Percentiles rank a stretch among this genome's conserved stretches.
Conservation (phyloP, 371 early-diverging fungal genomes). For the Lichtheimia ramosa region DNA sequence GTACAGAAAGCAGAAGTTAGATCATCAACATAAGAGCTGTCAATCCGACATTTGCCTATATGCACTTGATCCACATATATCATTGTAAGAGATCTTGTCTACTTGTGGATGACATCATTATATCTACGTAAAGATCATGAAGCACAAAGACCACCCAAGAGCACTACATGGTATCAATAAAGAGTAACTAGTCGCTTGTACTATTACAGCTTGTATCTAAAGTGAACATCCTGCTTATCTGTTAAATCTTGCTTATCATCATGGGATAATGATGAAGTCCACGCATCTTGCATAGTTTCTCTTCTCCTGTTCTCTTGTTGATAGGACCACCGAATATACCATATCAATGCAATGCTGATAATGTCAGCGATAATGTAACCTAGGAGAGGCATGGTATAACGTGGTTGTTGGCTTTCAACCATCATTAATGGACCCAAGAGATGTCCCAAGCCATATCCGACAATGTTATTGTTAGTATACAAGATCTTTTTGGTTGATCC, state of each 20-base stretch:
- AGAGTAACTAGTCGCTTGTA: no score
- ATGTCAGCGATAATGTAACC: slow-evolving; percentile 27
- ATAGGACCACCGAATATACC: slow-evolving; percentile 11
- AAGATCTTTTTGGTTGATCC: slow-evolving; percentile 19
- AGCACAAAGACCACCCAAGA: no score
- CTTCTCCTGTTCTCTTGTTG: neutral
- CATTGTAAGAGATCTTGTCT: no score
- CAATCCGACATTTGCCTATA: no score
- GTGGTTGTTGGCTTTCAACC: slow-evolving; percentile 12
- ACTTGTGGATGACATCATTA: no score
- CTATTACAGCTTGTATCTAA: slow-evolving; percentile 29
- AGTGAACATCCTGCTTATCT: slow-evolving; percentile 35
- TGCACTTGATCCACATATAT: no score
- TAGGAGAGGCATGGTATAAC: slow-evolving; percentile 11
- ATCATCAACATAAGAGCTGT: no score
- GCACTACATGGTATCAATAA: no score
- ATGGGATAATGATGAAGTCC: neutral
- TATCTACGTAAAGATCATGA: no score
- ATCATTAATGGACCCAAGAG: slow-evolving; percentile 21
- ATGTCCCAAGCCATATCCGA: slow-evolving; percentile 10
- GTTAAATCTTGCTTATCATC: slow-evolving; percentile 26
- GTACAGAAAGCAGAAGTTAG: no score
- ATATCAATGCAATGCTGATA: slow-evolving; percentile 12
- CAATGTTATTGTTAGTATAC: slow-evolving; percentile 6
- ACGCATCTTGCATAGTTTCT: no score